Percentiles rank a stretch among this genome's conserved stretches.
Conservation (phyloP, 2,329 filamentous ascomycete species). For the Fusarium algeriense region DNA sequence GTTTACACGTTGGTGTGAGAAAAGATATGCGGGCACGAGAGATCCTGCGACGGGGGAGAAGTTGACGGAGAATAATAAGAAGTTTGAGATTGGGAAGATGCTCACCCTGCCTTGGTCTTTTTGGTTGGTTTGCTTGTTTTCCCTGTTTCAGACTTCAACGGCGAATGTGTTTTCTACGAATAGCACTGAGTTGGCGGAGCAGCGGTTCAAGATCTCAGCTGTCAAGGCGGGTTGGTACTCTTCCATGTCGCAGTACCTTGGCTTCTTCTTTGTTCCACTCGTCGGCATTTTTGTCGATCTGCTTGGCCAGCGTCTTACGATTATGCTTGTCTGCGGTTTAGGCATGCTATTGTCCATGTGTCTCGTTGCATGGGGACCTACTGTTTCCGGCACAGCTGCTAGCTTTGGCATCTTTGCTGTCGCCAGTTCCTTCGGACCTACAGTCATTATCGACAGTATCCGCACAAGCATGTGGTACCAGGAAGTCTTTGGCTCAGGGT, state of each 20-base stretch:
- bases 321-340: constrained; percentile 64
- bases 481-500: constrained; percentile 70
- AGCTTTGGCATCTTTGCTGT: constrained; percentile 71
- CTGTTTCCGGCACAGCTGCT: constrained; percentile 65
- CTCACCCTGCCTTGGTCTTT: constrained; percentile 70
- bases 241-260: constrained; percentile 65
- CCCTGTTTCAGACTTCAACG: constrained; percentile 69
- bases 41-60: constrained; percentile 70
- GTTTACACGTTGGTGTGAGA: constrained; percentile 65
- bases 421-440: constrained; percentile 66
- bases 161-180: constrained; percentile 68
- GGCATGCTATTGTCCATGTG: constrained; percentile 66
- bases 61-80: constrained; percentile 70
- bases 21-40: constrained; percentile 58
- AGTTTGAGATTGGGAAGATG: constrained; percentile 67
- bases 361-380: constrained; percentile 64
- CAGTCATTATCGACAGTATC: constrained; percentile 70
- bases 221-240: constrained; percentile 72
- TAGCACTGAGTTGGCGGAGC: constrained; percentile 70
- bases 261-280: constrained; percentile 69
- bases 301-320: constrained; percentile 65
- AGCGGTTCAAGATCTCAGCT: constrained; percentile 67
- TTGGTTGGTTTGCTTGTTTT: constrained; percentile 67
- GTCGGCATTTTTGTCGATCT: constrained; percentile 69
- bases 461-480: constrained; percentile 71